Conservation (phyloP, 2,329 filamentous ascomycete species). For the Beauveria varroae region DNA sequence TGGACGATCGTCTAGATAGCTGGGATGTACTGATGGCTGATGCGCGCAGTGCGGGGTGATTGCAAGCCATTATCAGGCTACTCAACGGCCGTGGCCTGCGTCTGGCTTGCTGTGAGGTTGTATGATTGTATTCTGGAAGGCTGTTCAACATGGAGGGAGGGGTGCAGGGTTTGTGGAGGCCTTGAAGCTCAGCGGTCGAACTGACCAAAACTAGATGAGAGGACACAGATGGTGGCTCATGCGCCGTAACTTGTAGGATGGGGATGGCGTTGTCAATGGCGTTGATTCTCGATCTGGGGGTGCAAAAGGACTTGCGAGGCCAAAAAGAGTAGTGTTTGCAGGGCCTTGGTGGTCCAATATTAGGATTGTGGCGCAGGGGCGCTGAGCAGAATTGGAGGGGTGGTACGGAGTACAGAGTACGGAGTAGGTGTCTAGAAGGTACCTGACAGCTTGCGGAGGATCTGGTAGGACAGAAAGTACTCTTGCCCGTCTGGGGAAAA, state of each 20-base stretch:
- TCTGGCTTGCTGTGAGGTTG: not conserved
- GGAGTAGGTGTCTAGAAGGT: not conserved
- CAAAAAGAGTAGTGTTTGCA: not conserved
- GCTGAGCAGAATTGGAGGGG: not conserved
- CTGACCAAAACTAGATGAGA: conserved; percentile 3
- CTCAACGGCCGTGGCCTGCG: not conserved
- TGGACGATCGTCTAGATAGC: not conserved
- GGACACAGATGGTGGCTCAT: conserved; percentile 9
- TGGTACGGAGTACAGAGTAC: not conserved
- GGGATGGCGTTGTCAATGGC: conserved; percentile 7
- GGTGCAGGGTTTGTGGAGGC: not conserved
- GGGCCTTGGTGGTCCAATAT: not conserved
- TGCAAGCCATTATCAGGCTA: not conserved
- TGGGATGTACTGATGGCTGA: not conserved
- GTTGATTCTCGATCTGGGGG: conserved; percentile 6
- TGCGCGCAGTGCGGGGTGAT: not conserved
- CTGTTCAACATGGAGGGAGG: not conserved
- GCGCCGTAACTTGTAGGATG: not conserved
- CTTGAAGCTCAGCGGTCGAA: not conserved
- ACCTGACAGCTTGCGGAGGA: not conserved
- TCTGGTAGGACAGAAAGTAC: not conserved
- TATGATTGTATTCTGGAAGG: not conserved
- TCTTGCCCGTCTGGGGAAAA: not conserved
- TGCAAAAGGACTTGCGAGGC: conserved; percentile 1
- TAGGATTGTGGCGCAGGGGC: not conserved